These are phyloP conservation scores for Colletotrichum tabaci DNA, from an alignment of 2,329 filamentous ascomycete species.

Conservation along the genomic window DNA sequence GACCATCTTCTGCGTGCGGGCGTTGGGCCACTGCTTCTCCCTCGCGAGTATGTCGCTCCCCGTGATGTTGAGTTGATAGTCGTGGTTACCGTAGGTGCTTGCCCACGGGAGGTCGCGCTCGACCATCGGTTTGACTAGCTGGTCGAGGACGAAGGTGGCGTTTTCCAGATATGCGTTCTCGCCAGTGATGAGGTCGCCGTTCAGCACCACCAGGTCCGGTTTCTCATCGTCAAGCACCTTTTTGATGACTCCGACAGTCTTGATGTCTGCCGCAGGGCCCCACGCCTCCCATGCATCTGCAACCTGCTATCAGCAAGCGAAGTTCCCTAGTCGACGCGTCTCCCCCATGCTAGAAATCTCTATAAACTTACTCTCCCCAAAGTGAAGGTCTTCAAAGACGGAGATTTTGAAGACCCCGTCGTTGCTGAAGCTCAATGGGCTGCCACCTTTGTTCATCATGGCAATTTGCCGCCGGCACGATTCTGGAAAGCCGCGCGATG, in stretches of 20 bases:
- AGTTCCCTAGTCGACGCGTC: no score
- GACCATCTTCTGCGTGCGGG: conserved; percentile 59
- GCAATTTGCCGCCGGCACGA: conserved; percentile 6
- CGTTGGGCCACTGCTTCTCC: conserved; percentile 56
- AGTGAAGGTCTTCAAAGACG: conserved; percentile 80
- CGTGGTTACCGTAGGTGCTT: conserved; percentile 81
- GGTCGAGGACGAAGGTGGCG: conserved; percentile 70
- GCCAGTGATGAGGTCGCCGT: conserved; percentile 80
- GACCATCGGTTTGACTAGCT: conserved; percentile 72
- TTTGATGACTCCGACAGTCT: conserved; percentile 70
- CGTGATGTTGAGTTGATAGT: conserved; percentile 72
- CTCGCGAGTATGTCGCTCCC: conserved; percentile 59
- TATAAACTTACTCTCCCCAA: conserved; percentile 72
- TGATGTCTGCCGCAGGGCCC: conserved; percentile 68
- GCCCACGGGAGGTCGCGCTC: conserved; percentile 72
- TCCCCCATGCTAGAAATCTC: rapidly evolving
- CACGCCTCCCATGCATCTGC: conserved; percentile 62
- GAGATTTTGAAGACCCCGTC: conserved; percentile 67
- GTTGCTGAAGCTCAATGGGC: conserved; percentile 53
- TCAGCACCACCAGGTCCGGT: conserved; percentile 76
- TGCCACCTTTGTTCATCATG: background rate
- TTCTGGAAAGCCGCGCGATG: background rate
- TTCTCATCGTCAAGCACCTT: conserved; percentile 67
- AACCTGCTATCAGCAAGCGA: background rate
- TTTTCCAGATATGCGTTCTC: conserved; percentile 73